These are phyloP conservation scores for Pneumocystis canis DNA, from an alignment of 1,139 yeast species.

Conservation along the genomic window DNA sequence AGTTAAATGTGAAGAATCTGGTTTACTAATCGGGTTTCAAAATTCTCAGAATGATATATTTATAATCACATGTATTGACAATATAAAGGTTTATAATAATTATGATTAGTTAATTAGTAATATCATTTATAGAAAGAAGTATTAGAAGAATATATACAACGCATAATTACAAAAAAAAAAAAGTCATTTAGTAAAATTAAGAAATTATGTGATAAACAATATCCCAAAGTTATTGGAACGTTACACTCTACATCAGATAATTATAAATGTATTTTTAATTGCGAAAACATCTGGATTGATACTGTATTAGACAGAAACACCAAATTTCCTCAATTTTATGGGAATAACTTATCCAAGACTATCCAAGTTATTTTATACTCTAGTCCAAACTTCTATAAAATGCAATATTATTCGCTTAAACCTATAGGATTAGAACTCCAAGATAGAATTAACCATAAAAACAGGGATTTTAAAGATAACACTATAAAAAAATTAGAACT, in stretches of 20 bases:
- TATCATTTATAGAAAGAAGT: constrained; percentile 6
- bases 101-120: background rate
- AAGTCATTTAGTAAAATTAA: constrained; percentile 7
- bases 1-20: constrained; percentile 7
- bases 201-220: constrained; percentile 5
- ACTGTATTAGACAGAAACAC: constrained; percentile 1
- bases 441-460: constrained; percentile 22
- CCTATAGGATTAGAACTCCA: constrained; percentile 58
- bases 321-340: constrained; percentile 9
- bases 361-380: constrained; percentile 43
- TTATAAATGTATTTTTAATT: constrained; percentile 2
- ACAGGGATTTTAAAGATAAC: constrained; percentile 22
- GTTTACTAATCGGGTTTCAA: constrained; percentile 17
- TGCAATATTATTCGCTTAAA: constrained; percentile 65
- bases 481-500: constrained; percentile 13
- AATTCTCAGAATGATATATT: constrained; percentile 16
- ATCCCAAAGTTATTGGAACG: constrained; percentile 12
- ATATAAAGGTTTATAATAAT: constrained; percentile 2
- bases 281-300: constrained; percentile 5
- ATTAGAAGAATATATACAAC: constrained; percentile 6
- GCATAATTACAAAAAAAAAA: constrained; percentile 7
- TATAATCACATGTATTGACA: constrained; percentile 13
- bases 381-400: constrained; percentile 56
- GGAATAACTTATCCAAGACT: constrained; percentile 10
- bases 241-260: background rate